These are phyloP conservation scores for Aspergillus puulaauensis DNA, from an alignment of 2,329 filamentous ascomycete species.

Conservation along the genomic window DNA sequence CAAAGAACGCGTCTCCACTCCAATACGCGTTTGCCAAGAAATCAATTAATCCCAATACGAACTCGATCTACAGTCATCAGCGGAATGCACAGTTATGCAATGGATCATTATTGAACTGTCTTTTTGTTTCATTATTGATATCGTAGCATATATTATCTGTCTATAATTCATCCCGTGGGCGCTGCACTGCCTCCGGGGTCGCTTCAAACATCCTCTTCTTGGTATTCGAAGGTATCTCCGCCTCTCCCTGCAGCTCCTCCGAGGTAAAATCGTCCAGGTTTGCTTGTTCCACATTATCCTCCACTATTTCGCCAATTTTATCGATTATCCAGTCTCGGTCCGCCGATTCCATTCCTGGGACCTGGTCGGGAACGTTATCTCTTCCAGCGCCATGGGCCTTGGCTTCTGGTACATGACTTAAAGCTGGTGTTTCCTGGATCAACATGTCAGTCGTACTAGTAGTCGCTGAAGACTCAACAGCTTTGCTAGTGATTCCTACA, in stretches of 20 bases:
- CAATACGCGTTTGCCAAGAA: constrained; percentile 27
- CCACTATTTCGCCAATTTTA: constrained; percentile 42
- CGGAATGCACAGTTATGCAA: too few species aligned
- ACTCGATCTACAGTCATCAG: background rate
- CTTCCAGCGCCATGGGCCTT: constrained; percentile 14
- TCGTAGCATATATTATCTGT: constrained; percentile 5
- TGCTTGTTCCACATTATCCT: constrained; percentile 22
- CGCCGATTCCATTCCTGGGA: constrained; percentile 18
- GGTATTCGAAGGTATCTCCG: constrained; percentile 44
- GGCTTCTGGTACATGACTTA: constrained; percentile 22
- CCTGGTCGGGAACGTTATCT: constrained; percentile 21
- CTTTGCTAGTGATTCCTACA: constrained; percentile 42
- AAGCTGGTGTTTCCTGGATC: constrained; percentile 16
- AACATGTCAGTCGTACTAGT: constrained; percentile 19
- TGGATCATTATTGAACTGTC: too few species aligned
- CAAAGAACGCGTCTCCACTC: constrained; percentile 28
- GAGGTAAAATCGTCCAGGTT: constrained; percentile 35
- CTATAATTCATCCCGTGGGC: constrained; percentile 41
- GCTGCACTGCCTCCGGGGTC: constrained; percentile 25
- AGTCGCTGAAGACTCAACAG: constrained; percentile 26
- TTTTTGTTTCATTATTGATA: too few species aligned
- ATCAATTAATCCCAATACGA: constrained; percentile 19
- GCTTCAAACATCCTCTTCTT: constrained; percentile 53
- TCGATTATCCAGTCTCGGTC: constrained; percentile 41
- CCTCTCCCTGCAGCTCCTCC: constrained; percentile 36